Conservation (phyloP, 192 early-diverging fungal species). For the Coemansia sp. region DNA sequence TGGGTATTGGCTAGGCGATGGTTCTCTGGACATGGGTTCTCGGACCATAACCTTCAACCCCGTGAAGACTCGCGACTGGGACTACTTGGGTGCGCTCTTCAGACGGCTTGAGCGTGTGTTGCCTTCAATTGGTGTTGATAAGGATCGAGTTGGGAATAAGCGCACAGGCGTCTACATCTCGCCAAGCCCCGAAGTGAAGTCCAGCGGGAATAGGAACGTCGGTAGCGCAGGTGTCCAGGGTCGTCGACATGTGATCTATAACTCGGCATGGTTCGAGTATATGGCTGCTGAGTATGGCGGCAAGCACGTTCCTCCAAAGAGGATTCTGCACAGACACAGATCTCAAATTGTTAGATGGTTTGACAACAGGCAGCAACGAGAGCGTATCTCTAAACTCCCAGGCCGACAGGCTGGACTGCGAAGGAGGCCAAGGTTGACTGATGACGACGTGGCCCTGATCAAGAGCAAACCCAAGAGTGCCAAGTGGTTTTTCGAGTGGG, state of each 20-base stretch:
- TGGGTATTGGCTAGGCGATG: constrained; percentile 23
- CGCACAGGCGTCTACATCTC: too few relatives aligned
- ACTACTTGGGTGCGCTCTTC: constrained; percentile 17
- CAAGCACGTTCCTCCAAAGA: not conserved
- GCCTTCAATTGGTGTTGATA: not conserved
- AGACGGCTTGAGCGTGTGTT: constrained; percentile 3
- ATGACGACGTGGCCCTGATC: too few relatives aligned
- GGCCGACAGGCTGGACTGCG: too few relatives aligned
- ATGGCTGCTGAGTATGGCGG: constrained; percentile 10
- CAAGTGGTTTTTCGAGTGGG: constrained; percentile 17
- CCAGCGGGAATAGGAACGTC: too few relatives aligned
- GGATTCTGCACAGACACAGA: too few relatives aligned
- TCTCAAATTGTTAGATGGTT: too few relatives aligned
- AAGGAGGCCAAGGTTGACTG: too few relatives aligned
- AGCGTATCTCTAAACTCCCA: too few relatives aligned
- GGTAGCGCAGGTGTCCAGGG: too few relatives aligned
- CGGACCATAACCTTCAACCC: not conserved
- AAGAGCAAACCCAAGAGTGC: not conserved
- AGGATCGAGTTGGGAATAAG: not conserved
- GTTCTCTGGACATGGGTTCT: constrained; percentile 3
- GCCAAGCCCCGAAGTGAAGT: too few relatives aligned
- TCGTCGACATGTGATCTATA: constrained; percentile 2
- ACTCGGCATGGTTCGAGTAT: constrained; percentile 7
- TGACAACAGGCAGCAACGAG: too few relatives aligned
- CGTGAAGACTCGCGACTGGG: not conserved